These are phyloP conservation scores for Trametes punicea DNA, from an alignment of 768 basidiomycete genomes.

Conservation along the genomic window DNA sequence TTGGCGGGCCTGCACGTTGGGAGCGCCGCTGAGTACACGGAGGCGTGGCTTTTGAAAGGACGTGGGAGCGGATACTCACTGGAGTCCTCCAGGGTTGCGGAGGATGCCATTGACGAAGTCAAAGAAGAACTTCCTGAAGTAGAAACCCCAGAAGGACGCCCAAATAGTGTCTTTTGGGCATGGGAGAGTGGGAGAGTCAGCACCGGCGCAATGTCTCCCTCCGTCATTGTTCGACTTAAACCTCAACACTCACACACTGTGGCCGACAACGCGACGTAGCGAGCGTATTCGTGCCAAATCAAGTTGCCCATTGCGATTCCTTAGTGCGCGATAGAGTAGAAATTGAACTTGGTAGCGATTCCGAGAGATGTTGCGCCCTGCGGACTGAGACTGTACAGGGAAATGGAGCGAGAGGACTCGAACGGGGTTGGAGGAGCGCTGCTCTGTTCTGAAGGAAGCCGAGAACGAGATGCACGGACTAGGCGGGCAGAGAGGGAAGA, in stretches of 20 bases:
- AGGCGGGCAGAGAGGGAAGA: conserved; percentile 29
- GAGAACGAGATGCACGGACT: conserved; percentile 32
- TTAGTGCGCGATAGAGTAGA: conserved; percentile 1
- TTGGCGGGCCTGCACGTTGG: conserved; percentile 49
- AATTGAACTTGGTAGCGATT: neutral
- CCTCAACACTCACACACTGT: conserved; percentile 59
- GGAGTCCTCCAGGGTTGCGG: conserved; percentile 74
- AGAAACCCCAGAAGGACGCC: conserved; percentile 76
- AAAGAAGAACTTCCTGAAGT: conserved; percentile 96
- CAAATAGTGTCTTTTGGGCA: conserved; percentile 81
- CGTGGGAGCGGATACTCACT: conserved; percentile 46
- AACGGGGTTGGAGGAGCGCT: conserved; percentile 18
- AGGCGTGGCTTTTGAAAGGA: neutral
- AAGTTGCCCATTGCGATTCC: conserved; percentile 66
- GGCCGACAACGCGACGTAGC: conserved; percentile 64
- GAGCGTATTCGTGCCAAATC: conserved; percentile 77
- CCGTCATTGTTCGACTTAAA: conserved; percentile 3
- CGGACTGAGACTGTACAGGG: conserved; percentile 16
- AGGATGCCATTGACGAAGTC: conserved; percentile 85
- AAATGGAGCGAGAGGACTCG: conserved; percentile 6
- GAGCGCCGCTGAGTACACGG: conserved; percentile 6
- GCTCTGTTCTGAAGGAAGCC: conserved; percentile 21
- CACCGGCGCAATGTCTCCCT: neutral
- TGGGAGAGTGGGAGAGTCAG: conserved; percentile 16
- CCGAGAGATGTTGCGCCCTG: conserved; percentile 10